A percentile compares a stretch with the other conserved stretches of the same genome.
phyloP scores from a whole-genome alignment of 2,329 filamentous ascomycete genomes.

The Cylindrodendrum hubeiense region DNA sequence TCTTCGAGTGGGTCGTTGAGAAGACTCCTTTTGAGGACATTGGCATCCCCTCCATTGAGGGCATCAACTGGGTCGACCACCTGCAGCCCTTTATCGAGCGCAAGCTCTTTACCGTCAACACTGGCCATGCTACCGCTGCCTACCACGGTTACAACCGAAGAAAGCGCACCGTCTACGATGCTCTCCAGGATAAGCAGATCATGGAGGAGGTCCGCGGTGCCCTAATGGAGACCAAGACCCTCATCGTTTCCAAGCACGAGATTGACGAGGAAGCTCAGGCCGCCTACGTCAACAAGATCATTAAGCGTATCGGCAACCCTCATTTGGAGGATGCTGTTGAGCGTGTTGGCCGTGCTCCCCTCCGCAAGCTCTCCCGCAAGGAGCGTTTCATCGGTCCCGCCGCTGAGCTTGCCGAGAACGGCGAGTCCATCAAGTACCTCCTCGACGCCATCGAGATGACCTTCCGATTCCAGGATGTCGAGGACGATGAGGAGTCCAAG shows the following conservation, averaged over 20 bases:
- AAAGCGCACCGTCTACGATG: conserved; percentile 91
- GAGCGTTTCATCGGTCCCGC: conserved; percentile 97
- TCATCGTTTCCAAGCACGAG: conserved; percentile 89
- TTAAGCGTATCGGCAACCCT: conserved; percentile 93
- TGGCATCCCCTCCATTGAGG: conserved; percentile 77
- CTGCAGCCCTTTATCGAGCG: conserved; percentile 97
- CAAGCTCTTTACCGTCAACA: conserved; percentile 99
- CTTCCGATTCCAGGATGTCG: conserved; percentile 94
- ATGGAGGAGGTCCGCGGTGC: conserved; percentile 82
- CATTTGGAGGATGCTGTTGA: conserved; percentile 92
- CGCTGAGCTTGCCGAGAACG: conserved; percentile 86
- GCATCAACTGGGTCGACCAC: conserved; percentile 93
- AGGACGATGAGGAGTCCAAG: conserved; percentile 89
- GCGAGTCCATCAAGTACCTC: conserved; percentile 78
- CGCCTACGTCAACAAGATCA: conserved; percentile 91
- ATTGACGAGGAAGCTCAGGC: conserved; percentile 82
- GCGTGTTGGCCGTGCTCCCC: conserved; percentile 92
- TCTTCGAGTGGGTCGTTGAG: conserved; percentile 99
- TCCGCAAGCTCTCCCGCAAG: conserved; percentile 94
- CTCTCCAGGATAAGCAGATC: conserved; percentile 84
- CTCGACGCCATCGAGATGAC: conserved; percentile 90
- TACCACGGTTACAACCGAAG: conserved; percentile 93
- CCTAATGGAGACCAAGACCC: conserved; percentile 84
- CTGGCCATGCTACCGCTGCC: conserved; percentile 93
- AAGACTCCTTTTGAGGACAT: conserved; percentile 82